Evolutionary conservation across 2,329 filamentous ascomycete species (phyloP).

Genomic region (Metarhizium anisopliae): DNA sequence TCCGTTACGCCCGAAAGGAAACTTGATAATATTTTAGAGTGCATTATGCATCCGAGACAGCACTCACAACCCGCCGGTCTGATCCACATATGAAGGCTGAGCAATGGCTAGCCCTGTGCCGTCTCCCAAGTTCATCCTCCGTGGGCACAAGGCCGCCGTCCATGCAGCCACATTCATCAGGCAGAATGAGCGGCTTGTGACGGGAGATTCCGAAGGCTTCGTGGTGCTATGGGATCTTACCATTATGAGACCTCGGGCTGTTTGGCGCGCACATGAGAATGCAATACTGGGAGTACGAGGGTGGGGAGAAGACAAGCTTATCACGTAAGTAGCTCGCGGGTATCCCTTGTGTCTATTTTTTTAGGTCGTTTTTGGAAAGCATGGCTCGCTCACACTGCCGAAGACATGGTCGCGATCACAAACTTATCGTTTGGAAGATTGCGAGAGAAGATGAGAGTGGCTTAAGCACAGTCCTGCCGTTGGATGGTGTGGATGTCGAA

Average conservation of each 20-base stretch:
- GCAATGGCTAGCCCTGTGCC: conserved; percentile 22
- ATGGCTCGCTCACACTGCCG: background rate
- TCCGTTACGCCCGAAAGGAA: background rate
- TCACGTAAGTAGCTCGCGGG: conserved; percentile 57
- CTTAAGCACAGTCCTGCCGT: conserved; percentile 61
- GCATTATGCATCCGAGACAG: background rate
- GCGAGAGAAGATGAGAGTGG: conserved; percentile 47
- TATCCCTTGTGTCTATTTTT: background rate
- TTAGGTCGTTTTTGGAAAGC: no score
- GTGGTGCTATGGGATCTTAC: conserved; percentile 77
- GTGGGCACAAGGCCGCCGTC: conserved; percentile 75
- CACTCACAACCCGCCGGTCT: background rate
- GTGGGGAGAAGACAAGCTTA: conserved; percentile 65
- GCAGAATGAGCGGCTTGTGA: conserved; percentile 66
- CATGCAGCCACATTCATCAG: conserved; percentile 68
- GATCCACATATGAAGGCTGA: background rate
- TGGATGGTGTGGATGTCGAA: conserved; percentile 45
- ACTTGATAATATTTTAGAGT: background rate
- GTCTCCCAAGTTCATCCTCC: conserved; percentile 55
- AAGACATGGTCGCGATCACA: conserved; percentile 87
- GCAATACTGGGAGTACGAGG: conserved; percentile 65
- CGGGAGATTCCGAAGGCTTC: conserved; percentile 86
- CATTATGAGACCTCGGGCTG: conserved; percentile 69
- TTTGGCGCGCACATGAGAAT: conserved; percentile 78
- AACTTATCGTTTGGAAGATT: conserved; percentile 77